Conservation (phyloP, 768 basidiomycete genomes). For the Xerocomellus dryophilus region DNA sequence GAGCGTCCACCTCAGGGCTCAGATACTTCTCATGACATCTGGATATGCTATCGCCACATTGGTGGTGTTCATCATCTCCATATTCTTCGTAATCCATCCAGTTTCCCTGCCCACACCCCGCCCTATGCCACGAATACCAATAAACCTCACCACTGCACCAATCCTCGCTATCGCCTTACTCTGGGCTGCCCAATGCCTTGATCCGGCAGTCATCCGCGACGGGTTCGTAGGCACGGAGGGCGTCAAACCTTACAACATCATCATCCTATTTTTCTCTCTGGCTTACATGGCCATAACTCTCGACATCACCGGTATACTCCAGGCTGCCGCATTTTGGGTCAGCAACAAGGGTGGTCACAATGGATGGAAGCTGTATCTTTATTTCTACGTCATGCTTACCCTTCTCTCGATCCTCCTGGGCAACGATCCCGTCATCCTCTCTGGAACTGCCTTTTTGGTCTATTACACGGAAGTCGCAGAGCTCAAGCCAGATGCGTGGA, state of each 20-base stretch:
- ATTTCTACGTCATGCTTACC: constrained; percentile 83
- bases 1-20: background rate
- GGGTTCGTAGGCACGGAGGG: constrained; percentile 81
- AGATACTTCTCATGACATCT: constrained; percentile 37
- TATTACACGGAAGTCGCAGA: constrained; percentile 71
- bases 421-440: constrained; percentile 91
- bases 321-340: constrained; percentile 87
- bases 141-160: constrained; percentile 53
- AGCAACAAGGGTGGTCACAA: constrained; percentile 72
- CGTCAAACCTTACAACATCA: constrained; percentile 86
- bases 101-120: constrained; percentile 39
- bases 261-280: constrained; percentile 87
- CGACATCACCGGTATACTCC: constrained; percentile 83
- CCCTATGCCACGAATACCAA: constrained; percentile 31
- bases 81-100: constrained; percentile 48
- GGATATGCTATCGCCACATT: constrained; percentile 48
- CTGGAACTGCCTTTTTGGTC: constrained; percentile 84
- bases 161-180: constrained; percentile 49
- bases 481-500: constrained; percentile 60
- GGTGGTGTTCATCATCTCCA: constrained; percentile 51
- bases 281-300: constrained; percentile 92
- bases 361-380: constrained; percentile 67
- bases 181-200: constrained; percentile 55
- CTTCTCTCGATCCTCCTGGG: constrained; percentile 74
- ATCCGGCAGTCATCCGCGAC: constrained; percentile 49